Evolutionary conservation across 768 basidiomycete genomes (phyloP).

Genomic region (Mycena chlorophos): DNA sequence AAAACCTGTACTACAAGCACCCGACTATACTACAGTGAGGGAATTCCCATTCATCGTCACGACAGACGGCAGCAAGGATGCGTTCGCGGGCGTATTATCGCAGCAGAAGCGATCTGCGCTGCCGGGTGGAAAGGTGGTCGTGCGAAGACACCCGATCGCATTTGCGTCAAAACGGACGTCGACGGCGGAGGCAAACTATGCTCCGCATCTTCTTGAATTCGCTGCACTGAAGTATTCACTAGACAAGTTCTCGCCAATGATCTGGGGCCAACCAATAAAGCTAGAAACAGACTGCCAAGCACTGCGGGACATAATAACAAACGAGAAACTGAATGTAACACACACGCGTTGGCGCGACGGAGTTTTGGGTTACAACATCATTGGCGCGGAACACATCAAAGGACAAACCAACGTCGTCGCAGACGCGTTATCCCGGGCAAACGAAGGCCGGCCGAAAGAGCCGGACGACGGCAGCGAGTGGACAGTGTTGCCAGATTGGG

Average conservation of each 20-base stretch:
- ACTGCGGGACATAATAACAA: slow-evolving; percentile 26
- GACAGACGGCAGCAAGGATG: slow-evolving; percentile 30
- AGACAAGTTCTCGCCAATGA: slow-evolving; percentile 23
- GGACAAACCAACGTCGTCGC: slow-evolving; percentile 24
- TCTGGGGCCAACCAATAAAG: slow-evolving; percentile 27
- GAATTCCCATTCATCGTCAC: slow-evolving; percentile 32
- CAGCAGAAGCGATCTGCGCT: slow-evolving; percentile 20
- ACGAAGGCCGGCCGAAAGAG: slow-evolving; percentile 6
- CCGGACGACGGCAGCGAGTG: slow-evolving; percentile 15
- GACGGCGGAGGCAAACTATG: slow-evolving; percentile 29
- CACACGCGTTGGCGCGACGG: slow-evolving; percentile 33
- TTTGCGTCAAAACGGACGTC: slow-evolving; percentile 39
- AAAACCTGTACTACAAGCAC: slow-evolving; percentile 24
- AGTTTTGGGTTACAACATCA: slow-evolving; percentile 25
- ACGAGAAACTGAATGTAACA: slow-evolving; percentile 21
- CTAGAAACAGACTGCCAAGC: slow-evolving; percentile 21
- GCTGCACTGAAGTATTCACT: slow-evolving; percentile 22
- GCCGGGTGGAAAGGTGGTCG: slow-evolving; percentile 14
- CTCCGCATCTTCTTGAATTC: slow-evolving; percentile 35
- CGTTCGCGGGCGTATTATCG: slow-evolving; percentile 29
- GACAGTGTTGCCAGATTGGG: slow-evolving; percentile 29
- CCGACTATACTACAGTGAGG: slow-evolving; percentile 27
- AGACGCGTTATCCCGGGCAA: slow-evolving; percentile 24
- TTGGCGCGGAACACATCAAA: slow-evolving; percentile 21
- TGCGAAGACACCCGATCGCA: slow-evolving; percentile 29